Percentiles rank a stretch among this genome's conserved stretches.
phyloP scores from a whole-genome alignment of 148 eudicot species.

The Rhododendron griersonianum region DNA sequence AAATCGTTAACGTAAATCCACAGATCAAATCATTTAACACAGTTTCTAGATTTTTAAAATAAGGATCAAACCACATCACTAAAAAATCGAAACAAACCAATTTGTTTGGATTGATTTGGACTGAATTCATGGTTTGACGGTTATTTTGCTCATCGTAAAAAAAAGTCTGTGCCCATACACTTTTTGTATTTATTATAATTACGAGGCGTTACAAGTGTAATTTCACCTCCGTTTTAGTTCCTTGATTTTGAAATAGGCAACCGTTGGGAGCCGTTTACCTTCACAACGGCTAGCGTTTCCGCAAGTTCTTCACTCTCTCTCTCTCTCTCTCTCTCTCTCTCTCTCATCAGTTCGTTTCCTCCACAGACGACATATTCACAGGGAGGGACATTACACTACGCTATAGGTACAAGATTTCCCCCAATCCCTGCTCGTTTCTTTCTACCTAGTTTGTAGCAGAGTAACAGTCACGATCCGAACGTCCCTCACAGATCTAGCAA shows the following conservation, averaged over 20 bases:
- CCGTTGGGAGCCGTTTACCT: conserved; percentile 4
- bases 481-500: background rate
- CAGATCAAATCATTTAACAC: no score
- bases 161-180: no score
- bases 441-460: background rate
- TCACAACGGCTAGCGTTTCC: conserved; percentile 5
- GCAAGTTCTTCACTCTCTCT: background rate
- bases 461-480: background rate
- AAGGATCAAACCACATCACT: no score
- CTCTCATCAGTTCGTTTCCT: background rate
- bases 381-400: background rate
- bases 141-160: no score
- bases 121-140: no score
- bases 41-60: no score
- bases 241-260: background rate
- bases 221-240: background rate
- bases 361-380: background rate
- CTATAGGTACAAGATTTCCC: background rate
- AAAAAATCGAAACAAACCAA: no score
- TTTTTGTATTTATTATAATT: background rate
- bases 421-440: background rate
- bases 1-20: no score
- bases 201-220: background rate
- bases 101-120: no score
- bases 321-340: conserved; percentile 5